phyloP scores from a whole-genome alignment of 208 protist species.

The Tritrichomonas musculus region DNA sequence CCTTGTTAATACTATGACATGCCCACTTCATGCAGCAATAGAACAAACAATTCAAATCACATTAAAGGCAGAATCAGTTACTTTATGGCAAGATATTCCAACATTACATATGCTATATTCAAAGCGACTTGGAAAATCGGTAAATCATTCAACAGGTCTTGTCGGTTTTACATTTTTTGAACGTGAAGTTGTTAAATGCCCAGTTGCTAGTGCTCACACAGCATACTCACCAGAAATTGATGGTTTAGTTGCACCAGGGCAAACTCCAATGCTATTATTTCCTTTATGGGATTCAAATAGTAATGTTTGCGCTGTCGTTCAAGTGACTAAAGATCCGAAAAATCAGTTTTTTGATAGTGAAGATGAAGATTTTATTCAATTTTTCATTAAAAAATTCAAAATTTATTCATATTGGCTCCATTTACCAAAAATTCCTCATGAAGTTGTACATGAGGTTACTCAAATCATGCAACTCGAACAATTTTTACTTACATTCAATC shows the following conservation, averaged over 20 bases:
- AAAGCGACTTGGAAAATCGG: background rate
- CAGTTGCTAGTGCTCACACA: background rate
- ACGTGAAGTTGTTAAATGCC: background rate
- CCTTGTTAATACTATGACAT: background rate
- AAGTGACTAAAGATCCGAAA: background rate
- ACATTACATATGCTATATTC: conserved; percentile 2
- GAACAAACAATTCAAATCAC: background rate
- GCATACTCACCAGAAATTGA: background rate
- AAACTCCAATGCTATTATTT: background rate
- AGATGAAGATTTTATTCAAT: background rate
- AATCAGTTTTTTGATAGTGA: background rate
- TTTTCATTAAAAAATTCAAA: background rate
- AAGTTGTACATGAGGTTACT: background rate
- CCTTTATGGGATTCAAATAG: background rate
- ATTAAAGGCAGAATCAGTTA: background rate
- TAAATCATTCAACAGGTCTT: background rate
- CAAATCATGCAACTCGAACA: conserved; percentile 13
- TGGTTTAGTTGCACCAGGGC: background rate
- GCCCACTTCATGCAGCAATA: background rate
- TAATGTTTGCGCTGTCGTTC: background rate
- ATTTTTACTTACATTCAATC: background rate
- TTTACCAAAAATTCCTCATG: background rate
- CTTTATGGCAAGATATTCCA: conserved; percentile 20
- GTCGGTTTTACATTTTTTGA: background rate
- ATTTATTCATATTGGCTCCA: background rate